Evolutionary conservation across 208 protist genomes (phyloP).

Genomic region (Leishmania tropica): DNA sequence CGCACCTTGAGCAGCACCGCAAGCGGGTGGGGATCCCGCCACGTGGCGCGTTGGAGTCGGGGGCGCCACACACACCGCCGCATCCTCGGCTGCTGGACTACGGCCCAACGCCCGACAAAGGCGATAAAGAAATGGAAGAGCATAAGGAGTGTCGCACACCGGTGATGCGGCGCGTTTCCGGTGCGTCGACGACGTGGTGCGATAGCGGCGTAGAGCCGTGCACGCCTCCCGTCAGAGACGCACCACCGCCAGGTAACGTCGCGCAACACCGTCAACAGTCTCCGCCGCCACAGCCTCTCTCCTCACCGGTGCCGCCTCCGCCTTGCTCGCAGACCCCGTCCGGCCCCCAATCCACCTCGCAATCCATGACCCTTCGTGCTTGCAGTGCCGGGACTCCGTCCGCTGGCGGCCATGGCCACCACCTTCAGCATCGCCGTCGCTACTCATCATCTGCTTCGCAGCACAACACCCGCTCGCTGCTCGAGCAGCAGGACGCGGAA

Average conservation of each 20-base stretch:
- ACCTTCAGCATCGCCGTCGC: constrained; percentile 1
- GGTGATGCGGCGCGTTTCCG: constrained; percentile 4
- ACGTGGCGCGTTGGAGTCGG: neutral
- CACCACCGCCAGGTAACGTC: neutral
- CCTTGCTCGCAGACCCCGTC: neutral
- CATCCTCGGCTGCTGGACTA: neutral
- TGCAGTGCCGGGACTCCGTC: neutral
- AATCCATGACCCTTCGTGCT: constrained; percentile 1
- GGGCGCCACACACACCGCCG: constrained; percentile 15
- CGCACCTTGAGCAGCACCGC: neutral
- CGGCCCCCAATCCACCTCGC: neutral
- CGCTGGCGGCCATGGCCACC: neutral
- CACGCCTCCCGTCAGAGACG: constrained; percentile 21
- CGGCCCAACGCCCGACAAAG: neutral
- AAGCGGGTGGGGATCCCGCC: constrained; percentile 1
- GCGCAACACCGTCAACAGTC: neutral
- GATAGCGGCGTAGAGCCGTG: constrained; percentile 14
- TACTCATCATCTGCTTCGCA: constrained; percentile 17
- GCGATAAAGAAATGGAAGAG: neutral
- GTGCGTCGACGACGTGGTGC: constrained; percentile 4
- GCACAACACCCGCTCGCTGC: constrained; percentile 37
- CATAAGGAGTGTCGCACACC: constrained; percentile 11
- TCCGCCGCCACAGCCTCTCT: constrained; percentile 1
- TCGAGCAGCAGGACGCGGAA: constrained; percentile 28
- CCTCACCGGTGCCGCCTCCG: constrained; percentile 6